Evolutionary conservation across 148 eudicot species (phyloP), one percentile per base, ranked within the genome.

Genomic region (Hydrangea macrophylla): DNA sequence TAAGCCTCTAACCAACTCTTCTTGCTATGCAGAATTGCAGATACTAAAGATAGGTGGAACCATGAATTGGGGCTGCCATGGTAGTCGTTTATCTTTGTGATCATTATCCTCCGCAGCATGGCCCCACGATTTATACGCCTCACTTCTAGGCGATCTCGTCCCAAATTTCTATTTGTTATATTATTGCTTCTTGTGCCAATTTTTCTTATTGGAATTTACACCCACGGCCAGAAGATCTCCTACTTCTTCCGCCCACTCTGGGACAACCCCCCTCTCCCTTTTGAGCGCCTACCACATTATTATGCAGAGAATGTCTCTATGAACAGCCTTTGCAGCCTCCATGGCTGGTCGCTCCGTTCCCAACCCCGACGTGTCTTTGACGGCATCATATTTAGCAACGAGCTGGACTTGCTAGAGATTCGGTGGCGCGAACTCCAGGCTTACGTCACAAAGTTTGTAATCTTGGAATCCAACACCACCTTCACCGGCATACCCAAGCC

Each of bases 401-500:
- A 92, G 81, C 81, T 92, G 1, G 98, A 92, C 69, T 65, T 92
- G 75, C 87, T 92, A 0, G 96, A 92, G 67, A 87, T 92, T 20
- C 71, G 98, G 50, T 92, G 96, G 98, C 86, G 76, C 2, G 96
- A 88, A 76, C 85, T 93, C 17, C 24, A 80, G 24, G 89, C 95
- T n/a, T 80, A 83, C 20, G 74, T 93, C 32, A 83, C 96, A 3
- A 90, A 93, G 68, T 88, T 92, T 27, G 82, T 92, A 42, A 80
- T 92, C 64, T 67, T 92, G 31, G 98, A 92, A 75, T 76, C 94
- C 31, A 84, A 90, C 70, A 88, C 92, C 27, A 92, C 98, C 30
- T 92, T 92, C 78, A 92, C 98, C 0, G 94, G 98, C 22, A 79
- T 79, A 67, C 86, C 82, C n/a, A 92, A 92, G 56, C 94, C 96